Percentiles rank a stretch among this genome's conserved stretches.
These are phyloP conservation scores for Pseudisothecium myosuroides DNA, from an alignment of 225 moss, liverwort and hornwort species.

Conservation along the genomic window DNA sequence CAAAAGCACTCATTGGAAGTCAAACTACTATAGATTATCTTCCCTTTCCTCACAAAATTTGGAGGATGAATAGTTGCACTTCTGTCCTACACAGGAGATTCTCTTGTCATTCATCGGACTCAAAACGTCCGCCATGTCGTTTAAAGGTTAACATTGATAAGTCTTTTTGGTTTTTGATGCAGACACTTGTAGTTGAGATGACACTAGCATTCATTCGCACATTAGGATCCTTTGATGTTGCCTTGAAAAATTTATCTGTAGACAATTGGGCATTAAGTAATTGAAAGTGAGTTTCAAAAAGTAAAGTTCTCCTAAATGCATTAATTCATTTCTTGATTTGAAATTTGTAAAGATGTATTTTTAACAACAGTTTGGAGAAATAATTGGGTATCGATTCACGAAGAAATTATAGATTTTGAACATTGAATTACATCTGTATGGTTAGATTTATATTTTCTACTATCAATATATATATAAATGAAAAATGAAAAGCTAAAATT, in stretches of 20 bases:
- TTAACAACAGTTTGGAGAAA: too few relatives aligned
- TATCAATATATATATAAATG: background rate
- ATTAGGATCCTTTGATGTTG: background rate
- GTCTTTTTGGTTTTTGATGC: background rate
- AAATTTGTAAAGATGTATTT: background rate
- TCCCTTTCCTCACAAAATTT: too few relatives aligned
- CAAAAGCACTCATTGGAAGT: too few relatives aligned
- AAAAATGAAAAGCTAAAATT: background rate
- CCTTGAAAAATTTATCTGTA: background rate
- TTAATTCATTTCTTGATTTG: background rate
- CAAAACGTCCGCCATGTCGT: too few relatives aligned
- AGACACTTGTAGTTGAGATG: background rate
- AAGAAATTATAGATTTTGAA: background rate
- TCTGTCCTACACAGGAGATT: too few relatives aligned
- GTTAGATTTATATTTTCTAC: background rate
- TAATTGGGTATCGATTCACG: background rate
- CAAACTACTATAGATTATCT: too few relatives aligned
- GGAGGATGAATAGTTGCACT: too few relatives aligned
- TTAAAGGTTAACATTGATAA: too few relatives aligned
- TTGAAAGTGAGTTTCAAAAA: too few relatives aligned
- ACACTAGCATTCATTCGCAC: rapidly evolving
- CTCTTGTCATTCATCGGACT: too few relatives aligned
- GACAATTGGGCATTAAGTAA: background rate
- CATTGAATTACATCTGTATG: background rate
- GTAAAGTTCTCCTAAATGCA: rapidly evolving